Evolutionary conservation across 495 filamentous ascomycete species (phyloP).

Genomic region (Xylaria flabelliformis): DNA sequence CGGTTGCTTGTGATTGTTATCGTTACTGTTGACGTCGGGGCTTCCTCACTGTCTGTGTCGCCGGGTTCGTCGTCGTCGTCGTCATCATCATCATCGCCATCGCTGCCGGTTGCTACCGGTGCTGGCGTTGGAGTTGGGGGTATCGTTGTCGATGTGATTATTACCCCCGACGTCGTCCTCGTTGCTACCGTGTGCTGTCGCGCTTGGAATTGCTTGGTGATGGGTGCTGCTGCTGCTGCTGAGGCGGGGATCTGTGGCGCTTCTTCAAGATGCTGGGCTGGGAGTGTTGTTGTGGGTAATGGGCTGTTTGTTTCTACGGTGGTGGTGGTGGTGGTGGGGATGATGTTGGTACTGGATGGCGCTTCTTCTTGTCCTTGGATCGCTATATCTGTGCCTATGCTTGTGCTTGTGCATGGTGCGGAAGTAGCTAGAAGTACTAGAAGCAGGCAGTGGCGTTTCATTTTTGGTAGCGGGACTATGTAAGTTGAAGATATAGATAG

Average conservation of each 20-base stretch:
- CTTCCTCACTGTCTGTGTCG: slow-evolving; percentile 13
- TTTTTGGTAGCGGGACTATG: neutral
- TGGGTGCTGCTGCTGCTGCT: neutral
- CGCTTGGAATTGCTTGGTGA: neutral
- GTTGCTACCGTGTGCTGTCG: slow-evolving; percentile 1
- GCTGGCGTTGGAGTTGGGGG: neutral
- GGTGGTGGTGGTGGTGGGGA: neutral
- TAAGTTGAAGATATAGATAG: neutral
- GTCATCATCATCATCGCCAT: too few species aligned
- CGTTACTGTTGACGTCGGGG: slow-evolving; percentile 4
- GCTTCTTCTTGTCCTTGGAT: neutral
- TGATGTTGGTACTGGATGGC: neutral
- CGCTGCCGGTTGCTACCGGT: neutral
- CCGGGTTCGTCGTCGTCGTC: slow-evolving; percentile 23
- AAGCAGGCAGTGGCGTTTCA: slow-evolving; percentile 11
- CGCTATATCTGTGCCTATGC: too few species aligned
- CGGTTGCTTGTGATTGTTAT: slow-evolving; percentile 19
- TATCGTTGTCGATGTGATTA: neutral
- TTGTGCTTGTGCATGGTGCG: neutral
- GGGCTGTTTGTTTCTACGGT: neutral
- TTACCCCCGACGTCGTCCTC: neutral
- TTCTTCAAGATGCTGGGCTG: neutral
- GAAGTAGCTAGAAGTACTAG: neutral
- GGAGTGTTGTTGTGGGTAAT: neutral
- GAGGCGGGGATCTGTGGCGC: neutral